Percentiles rank a stretch among this genome's conserved stretches.
Evolutionary conservation across 148 eudicot genomes (phyloP).

Genomic region (Pouteria glomerata): DNA sequence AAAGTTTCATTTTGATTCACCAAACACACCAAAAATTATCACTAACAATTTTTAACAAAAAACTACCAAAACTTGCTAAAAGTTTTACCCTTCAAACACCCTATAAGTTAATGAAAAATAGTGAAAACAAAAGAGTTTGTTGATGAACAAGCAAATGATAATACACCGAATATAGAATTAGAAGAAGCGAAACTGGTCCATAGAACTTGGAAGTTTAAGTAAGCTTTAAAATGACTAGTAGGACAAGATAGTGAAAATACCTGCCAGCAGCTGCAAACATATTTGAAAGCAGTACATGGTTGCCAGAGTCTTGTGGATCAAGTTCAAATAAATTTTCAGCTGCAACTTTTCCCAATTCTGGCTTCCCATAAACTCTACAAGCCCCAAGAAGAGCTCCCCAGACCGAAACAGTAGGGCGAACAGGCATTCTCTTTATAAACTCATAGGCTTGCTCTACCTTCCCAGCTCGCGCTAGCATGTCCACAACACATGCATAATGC

Average conservation of each 20-base stretch:
- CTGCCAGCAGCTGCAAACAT: constrained; percentile 55
- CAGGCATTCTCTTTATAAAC: constrained; percentile 36
- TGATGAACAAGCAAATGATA: too few species aligned
- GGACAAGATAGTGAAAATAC: constrained; percentile 13
- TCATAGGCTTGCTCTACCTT: constrained; percentile 47
- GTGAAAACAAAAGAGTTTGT: too few species aligned
- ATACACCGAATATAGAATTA: too few species aligned
- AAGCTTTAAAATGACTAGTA: too few species aligned
- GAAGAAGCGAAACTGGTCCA: too few species aligned
- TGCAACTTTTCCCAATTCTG: constrained; percentile 44
- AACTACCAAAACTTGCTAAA: too few species aligned
- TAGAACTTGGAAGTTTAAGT: too few species aligned
- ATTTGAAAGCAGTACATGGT: constrained; percentile 46
- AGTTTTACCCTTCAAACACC: too few species aligned
- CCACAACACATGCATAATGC: constrained; percentile 64
- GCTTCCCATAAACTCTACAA: constrained; percentile 44
- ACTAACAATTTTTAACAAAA: too few species aligned
- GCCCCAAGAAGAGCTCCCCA: constrained; percentile 60
- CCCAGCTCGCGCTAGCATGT: constrained; percentile 53
- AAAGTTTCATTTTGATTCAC: too few species aligned
- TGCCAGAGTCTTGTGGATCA: constrained; percentile 55
- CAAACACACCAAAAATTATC: too few species aligned
- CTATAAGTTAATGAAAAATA: too few species aligned
- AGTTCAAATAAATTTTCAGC: constrained; percentile 49
- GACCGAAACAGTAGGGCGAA: constrained; percentile 36